phyloP scores from a whole-genome alignment of 1,284 basidiomycete species.

The Malassezia globosa region DNA sequence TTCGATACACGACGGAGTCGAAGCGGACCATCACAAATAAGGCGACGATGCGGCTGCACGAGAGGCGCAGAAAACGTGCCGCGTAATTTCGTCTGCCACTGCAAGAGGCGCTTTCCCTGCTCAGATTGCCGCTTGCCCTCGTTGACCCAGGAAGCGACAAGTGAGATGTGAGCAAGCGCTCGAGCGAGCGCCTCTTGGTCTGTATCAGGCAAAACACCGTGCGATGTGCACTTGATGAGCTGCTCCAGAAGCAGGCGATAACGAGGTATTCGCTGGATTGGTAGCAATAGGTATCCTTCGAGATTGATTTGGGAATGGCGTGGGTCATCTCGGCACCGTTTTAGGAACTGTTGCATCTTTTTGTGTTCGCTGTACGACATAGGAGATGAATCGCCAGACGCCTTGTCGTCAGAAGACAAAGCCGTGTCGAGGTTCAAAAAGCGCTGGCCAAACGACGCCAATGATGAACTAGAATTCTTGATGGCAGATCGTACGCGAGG shows the following conservation, averaged over 20 bases:
- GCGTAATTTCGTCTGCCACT: conserved; percentile 75
- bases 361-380: background rate
- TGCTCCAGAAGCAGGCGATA: conserved; percentile 64
- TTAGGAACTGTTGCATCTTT: conserved; percentile 34
- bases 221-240: conserved; percentile 33
- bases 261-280: conserved; percentile 88
- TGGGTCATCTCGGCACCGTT: conserved; percentile 51
- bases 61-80: conserved; percentile 86
- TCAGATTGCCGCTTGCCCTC: conserved; percentile 49
- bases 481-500: background rate
- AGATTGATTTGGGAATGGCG: conserved; percentile 90
- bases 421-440: background rate
- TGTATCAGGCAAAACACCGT: conserved; percentile 17
- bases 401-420: background rate
- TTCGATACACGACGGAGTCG: conserved; percentile 76
- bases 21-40: conserved; percentile 55
- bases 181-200: conserved; percentile 22
- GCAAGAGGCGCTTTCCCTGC: conserved; percentile 29
- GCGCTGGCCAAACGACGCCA: background rate
- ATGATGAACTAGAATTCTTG: background rate
- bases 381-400: background rate
- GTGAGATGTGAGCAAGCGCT: conserved; percentile 35
- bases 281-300: conserved; percentile 84
- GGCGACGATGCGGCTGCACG: conserved; percentile 87
- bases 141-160: conserved; percentile 42